Evolutionary conservation across 345 rosid genomes (phyloP).

Genomic region (Psidium friedrichsthalianum): DNA sequence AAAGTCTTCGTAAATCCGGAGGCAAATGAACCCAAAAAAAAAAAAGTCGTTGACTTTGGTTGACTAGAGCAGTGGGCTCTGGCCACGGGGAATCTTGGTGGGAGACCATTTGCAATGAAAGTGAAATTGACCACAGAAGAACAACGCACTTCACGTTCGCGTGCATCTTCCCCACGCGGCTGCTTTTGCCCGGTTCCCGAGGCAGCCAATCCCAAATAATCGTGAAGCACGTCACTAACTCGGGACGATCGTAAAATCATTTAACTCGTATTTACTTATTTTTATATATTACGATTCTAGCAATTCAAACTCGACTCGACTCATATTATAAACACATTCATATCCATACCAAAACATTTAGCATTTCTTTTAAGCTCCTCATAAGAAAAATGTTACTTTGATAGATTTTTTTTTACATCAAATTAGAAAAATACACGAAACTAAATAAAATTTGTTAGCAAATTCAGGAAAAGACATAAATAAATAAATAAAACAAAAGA

Average conservation of each 20-base stretch:
- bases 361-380: no score
- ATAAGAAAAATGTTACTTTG: no score
- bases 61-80: neutral
- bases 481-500: no score
- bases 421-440: no score
- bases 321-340: no score
- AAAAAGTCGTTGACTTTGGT: neutral
- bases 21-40: neutral
- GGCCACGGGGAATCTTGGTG: neutral
- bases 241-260: neutral
- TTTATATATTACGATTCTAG: no score
- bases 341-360: no score
- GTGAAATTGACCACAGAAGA: neutral
- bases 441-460: no score
- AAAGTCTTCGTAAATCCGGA: neutral
- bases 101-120: neutral
- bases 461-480: no score
- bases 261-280: neutral
- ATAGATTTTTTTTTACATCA: no score
- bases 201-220: neutral
- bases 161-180: neutral
- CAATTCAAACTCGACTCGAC: no score
- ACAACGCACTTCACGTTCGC: neutral
- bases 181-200: neutral
- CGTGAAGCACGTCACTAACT: neutral